Evolutionary conservation across 73 alveolate species (phyloP).

Genomic region (Paramecium sonneborni): DNA sequence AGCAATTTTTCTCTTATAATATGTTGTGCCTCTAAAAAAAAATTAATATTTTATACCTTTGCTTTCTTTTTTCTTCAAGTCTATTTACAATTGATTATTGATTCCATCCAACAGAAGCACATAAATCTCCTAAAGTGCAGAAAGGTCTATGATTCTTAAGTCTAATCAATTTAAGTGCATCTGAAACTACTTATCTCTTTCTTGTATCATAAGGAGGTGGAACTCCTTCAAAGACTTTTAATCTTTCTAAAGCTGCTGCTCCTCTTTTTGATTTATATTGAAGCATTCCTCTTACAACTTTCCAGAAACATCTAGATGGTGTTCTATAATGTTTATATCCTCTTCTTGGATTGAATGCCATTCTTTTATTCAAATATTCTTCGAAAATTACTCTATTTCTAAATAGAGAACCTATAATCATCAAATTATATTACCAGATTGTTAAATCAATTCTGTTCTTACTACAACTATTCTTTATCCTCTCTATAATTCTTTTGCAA

Average conservation of each 20-base stretch:
- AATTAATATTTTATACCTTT: background rate
- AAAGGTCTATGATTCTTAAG: constrained; percentile 81
- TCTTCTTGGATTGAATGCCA: constrained; percentile 96
- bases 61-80: constrained; percentile 93
- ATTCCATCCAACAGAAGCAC: constrained; percentile 93
- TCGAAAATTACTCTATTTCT: constrained; percentile 67
- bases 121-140: constrained; percentile 90
- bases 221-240: constrained; percentile 97
- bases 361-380: constrained; percentile 92
- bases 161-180: constrained; percentile 91
- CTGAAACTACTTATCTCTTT: constrained; percentile 94
- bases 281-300: constrained; percentile 88
- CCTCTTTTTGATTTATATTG: constrained; percentile 98
- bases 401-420: constrained; percentile 55
- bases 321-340: constrained; percentile 96
- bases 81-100: constrained; percentile 77
- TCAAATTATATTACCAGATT: constrained; percentile 65
- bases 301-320: constrained; percentile 97
- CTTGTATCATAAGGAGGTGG: constrained; percentile 96
- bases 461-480: constrained; percentile 95
- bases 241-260: constrained; percentile 89
- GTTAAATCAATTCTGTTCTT: constrained; percentile 86
- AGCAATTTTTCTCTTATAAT: constrained; percentile 33
- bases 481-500: constrained; percentile 94
- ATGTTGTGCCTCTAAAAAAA: background rate